Percentiles rank a stretch among this genome's conserved stretches.
These are phyloP conservation scores for Russula sp. DNA, from an alignment of 768 basidiomycete species.

Conservation along the genomic window DNA sequence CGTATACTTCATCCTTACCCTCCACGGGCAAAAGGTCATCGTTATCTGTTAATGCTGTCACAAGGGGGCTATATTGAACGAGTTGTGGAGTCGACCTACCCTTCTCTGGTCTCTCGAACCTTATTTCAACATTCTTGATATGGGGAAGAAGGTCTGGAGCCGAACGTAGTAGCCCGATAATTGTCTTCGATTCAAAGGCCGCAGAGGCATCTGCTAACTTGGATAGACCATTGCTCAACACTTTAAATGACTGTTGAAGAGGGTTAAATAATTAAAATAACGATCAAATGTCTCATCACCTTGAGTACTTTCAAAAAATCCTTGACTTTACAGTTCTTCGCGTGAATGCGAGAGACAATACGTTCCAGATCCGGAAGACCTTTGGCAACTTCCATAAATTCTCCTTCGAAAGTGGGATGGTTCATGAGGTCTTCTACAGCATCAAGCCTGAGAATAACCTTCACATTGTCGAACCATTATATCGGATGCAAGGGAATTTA, in stretches of 20 bases:
- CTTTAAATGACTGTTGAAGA: slow-evolving; percentile 60
- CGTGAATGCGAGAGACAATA: slow-evolving; percentile 90
- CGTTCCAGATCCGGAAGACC: slow-evolving; percentile 89
- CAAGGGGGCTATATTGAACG: neutral
- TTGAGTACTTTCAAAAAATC: slow-evolving; percentile 82
- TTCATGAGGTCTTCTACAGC: slow-evolving; percentile 88
- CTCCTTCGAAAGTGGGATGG: slow-evolving; percentile 66
- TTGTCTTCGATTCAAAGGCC: slow-evolving; percentile 67
- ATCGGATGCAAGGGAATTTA: slow-evolving; percentile 27
- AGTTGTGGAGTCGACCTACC: slow-evolving; percentile 32
- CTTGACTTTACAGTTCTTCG: slow-evolving; percentile 77
- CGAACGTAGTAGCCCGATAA: slow-evolving; percentile 65
- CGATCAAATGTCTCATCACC: slow-evolving; percentile 33
- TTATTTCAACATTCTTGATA: slow-evolving; percentile 61
- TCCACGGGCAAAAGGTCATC: slow-evolving; percentile 70
- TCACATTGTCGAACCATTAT: neutral
- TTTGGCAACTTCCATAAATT: slow-evolving; percentile 71
- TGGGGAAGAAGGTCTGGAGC: slow-evolving; percentile 74
- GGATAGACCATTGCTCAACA: slow-evolving; percentile 58
- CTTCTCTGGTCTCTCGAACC: slow-evolving; percentile 62
- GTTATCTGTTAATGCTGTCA: slow-evolving; percentile 34
- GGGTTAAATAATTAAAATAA: neutral
- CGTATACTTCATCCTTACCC: slow-evolving; percentile 85
- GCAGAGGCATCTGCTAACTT: slow-evolving; percentile 58
- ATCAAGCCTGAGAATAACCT: slow-evolving; percentile 56